Base-by-base conservation (phyloP, 2,329 filamentous ascomycete species). In the Talaromyces sp. region DNA sequence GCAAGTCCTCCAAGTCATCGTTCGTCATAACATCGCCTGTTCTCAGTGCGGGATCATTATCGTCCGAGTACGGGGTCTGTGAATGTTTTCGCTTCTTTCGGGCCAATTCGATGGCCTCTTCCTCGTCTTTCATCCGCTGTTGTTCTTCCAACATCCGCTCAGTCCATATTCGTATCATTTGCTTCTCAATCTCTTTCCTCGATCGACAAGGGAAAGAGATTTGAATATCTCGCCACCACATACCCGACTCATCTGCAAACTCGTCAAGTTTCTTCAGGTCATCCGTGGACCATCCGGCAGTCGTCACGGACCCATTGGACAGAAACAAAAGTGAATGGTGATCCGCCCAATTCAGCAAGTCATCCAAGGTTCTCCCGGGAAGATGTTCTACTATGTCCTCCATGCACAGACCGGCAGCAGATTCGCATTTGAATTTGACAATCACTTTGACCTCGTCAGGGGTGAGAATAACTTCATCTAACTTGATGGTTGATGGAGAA, bases 361-460 rank as follows among this genome's bases (percentile, higher is more conserved):
- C 63, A 7, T 64, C 41, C 47, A 70, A 48, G 10, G 65, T 72
- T 35, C 69, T 71, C 27, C 68, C 64, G 4, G 75, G 75, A 16
- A 77, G 64, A 62, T 67, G 60, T n/a, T 68, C 62, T n/a, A 68
- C 41, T 39, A 77, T 71, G 5, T 77, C 72, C 31, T 70, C 73
- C 72, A 72, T 76, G 54, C 65, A 37, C 1, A 70, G 57, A 68
- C 72, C 37, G 65, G 57, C 33, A 74, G 67, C 11, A 73, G 66
- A 48, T 73, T 67, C n/a, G 31, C 48, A 54, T 65, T 71, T 73
- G 72, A 76, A 70, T 59, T 65, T 65, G 16, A 76, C 68, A 60
- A 77, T 72, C 22, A 73, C 54, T 60, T 68, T 74, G 35, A 70
- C 71, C 61, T 77, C 75, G 27, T 76, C 73, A 13, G 72, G 75